Evolutionary conservation across 2,329 filamentous ascomycete species (phyloP), one percentile per base, ranked within the genome.

Genomic region (Fusarium proliferatum): DNA sequence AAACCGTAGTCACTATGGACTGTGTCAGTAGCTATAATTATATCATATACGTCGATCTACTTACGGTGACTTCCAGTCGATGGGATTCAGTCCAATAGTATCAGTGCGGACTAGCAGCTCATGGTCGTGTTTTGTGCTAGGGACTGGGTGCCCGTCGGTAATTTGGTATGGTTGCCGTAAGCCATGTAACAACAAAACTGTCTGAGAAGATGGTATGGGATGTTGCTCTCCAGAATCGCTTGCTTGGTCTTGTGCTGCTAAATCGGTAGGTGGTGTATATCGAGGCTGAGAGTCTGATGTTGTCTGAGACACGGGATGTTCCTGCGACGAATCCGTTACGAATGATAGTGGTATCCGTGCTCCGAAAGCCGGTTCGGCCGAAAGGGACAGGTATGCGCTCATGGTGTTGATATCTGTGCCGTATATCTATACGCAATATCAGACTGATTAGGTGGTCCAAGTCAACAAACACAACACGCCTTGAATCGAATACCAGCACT

Each of bases 1-100:
- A 93, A 94, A 70, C 90, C 91, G 77, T 88, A 94, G 76, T 92
- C 92, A 16, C 91, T 92, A 39, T 92, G 46, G 6, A 13, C 1
- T 28, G 3, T 0, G 3, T 57, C 19, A 46, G 46, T 9, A 1
- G 15, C 4, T 26, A 23, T 19, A 15, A 0, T 3, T 3, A 10
- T 4, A 4, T 15, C 16, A 26, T 19, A 15, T 1, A 8, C 16
- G 8, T 6, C 4, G 0, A 19, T 52, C 0, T 0, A n/a, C 49
- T 36, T 15, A 52, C 91, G 91, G 90, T 67, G 90, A 88, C 83
- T 93, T 93, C 90, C 90, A 93, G 79, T 94, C 93, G 62, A 95
- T 92, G 0, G 93, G 93, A 76, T 95, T 95, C 42, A 95, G 82
- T 0, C 93, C 92, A 74, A 94, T 91, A 17, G 88, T 88, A 42